Evolutionary conservation across 331 rosid species (phyloP).

Genomic region (Prunus yedoensis): DNA sequence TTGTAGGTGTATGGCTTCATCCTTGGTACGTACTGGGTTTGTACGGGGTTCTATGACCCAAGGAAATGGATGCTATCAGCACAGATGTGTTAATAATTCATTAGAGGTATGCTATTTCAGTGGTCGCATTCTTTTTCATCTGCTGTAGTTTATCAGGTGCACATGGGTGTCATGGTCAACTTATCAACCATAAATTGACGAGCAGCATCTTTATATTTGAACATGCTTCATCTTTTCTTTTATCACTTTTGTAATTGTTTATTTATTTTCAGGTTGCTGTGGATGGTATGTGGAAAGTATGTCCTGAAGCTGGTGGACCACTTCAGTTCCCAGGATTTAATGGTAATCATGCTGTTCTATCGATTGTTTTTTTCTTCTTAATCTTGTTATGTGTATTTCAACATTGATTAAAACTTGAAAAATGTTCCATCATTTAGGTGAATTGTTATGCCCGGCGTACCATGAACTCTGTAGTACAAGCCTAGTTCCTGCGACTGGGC

Average conservation of each 20-base stretch:
- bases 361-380: background rate
- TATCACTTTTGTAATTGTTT: background rate
- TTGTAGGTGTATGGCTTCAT: constrained; percentile 92
- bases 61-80: constrained; percentile 99
- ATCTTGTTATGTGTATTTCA: background rate
- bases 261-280: constrained; percentile 70
- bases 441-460: constrained; percentile 81
- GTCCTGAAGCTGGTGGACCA: constrained; percentile 87
- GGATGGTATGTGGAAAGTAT: constrained; percentile 85
- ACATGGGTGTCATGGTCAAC: background rate
- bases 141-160: constrained; percentile 13
- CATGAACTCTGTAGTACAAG: constrained; percentile 75
- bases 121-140: background rate
- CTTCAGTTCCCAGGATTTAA: constrained; percentile 80
- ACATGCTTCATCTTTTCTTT: background rate
- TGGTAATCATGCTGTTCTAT: constrained; percentile 45
- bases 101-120: constrained; percentile 62
- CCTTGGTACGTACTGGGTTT: constrained; percentile 91
- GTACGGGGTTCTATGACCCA: constrained; percentile 91
- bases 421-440: constrained; percentile 49
- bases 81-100: constrained; percentile 73
- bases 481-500: constrained; percentile 51
- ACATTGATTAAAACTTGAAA: constrained; percentile 1
- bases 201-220: background rate
- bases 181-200: background rate